These are phyloP conservation scores for Huntiella omanensis DNA, from an alignment of 2,329 filamentous ascomycete genomes.

Conservation along the genomic window DNA sequence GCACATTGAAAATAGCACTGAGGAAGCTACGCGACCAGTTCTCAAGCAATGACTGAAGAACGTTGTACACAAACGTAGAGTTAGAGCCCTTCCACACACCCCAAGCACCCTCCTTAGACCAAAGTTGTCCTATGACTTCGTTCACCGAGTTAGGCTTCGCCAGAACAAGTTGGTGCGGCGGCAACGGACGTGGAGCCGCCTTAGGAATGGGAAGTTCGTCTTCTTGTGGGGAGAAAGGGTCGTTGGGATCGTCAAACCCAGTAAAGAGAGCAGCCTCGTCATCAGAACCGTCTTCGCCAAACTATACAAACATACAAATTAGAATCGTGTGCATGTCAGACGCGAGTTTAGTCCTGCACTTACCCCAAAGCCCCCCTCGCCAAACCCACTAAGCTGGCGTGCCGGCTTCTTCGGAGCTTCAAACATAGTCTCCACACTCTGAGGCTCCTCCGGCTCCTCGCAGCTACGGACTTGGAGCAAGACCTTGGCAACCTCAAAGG, in stretches of 20 bases:
- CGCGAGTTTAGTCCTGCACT: not conserved
- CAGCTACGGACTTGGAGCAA: conserved; percentile 53
- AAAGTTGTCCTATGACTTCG: conserved; percentile 72
- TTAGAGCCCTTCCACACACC: conserved; percentile 93
- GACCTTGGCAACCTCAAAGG: conserved; percentile 92
- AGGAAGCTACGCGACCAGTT: conserved; percentile 82
- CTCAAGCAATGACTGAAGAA: conserved; percentile 71
- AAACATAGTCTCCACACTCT: conserved; percentile 9
- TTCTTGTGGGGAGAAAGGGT: conserved; percentile 13
- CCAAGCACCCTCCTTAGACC: conserved; percentile 75
- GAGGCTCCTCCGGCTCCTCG: conserved; percentile 9
- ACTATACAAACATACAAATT: conserved; percentile 3
- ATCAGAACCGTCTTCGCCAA: conserved; percentile 34
- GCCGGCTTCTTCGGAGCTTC: conserved; percentile 10
- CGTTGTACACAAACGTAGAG: conserved; percentile 75
- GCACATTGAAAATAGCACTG: conserved; percentile 78
- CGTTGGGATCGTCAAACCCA: conserved; percentile 33
- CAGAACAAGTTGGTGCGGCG: conserved; percentile 47
- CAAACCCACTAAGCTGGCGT: not conserved
- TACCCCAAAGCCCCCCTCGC: conserved; percentile 10
- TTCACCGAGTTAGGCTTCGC: conserved; percentile 63
- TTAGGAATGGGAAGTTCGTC: conserved; percentile 4
- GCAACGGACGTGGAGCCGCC: conserved; percentile 16
- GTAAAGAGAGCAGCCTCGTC: conserved; percentile 72
- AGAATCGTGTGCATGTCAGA: not conserved